A percentile compares a stretch with the other conserved stretches of the same genome.
Conservation (phyloP, 345 rosid species). For the Citrus cavaleriei region DNA sequence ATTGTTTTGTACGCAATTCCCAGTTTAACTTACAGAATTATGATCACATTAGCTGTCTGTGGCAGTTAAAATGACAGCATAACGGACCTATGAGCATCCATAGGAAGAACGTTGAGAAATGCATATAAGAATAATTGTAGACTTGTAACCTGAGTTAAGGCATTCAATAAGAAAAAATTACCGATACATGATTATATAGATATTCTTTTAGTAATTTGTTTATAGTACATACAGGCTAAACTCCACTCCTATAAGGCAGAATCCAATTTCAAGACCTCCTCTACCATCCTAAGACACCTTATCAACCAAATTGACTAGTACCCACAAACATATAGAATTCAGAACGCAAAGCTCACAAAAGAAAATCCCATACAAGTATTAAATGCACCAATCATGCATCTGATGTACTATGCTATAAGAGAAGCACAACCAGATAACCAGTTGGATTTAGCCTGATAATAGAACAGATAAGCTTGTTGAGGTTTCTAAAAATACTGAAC, state of each 20-base stretch:
- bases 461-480: constrained; percentile 11
- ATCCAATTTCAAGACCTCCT: neutral
- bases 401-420: constrained; percentile 33
- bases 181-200: neutral
- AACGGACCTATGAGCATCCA: neutral
- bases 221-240: neutral
- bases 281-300: neutral
- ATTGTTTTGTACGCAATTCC: neutral
- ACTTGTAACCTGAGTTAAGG: neutral
- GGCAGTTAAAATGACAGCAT: neutral
- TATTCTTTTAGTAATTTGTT: neutral
- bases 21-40: neutral
- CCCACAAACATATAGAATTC: neutral
- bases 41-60: neutral
- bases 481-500: neutral
- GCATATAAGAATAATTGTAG: neutral
- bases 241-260: neutral
- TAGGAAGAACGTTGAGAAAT: neutral
- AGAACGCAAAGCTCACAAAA: neutral
- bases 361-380: neutral
- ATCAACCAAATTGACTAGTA: neutral
- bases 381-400: constrained; percentile 29
- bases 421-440: constrained; percentile 35
- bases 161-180: neutral
- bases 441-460: constrained; percentile 30